phyloP scores from a whole-genome alignment of 78 protist genomes.

The Dictyostelium intermedium region DNA sequence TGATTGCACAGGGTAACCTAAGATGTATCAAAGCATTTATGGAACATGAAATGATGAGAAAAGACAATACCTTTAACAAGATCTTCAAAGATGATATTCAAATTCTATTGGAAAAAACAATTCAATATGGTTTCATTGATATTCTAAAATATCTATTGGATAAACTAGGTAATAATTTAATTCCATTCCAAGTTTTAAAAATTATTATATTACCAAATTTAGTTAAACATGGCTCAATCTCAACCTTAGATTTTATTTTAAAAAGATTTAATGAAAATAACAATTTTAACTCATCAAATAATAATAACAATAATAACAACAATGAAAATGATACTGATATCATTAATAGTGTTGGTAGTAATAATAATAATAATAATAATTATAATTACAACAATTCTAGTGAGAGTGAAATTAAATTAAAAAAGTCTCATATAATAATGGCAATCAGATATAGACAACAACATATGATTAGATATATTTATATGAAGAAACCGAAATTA shows the following conservation, averaged over 20 bases:
- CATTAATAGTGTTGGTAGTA: too few relatives aligned
- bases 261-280: not conserved
- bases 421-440: not conserved
- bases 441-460: not conserved
- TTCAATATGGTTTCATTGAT: not conserved
- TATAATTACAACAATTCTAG: not conserved
- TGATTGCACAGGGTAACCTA: not conserved
- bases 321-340: too few relatives aligned
- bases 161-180: not conserved
- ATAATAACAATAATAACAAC: not conserved
- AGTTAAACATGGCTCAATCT: not conserved
- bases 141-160: not conserved
- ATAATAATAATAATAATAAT: not conserved
- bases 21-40: not conserved
- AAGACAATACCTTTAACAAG: not conserved
- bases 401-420: not conserved
- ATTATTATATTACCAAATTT: not conserved
- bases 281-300: not conserved
- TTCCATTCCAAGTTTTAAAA: not conserved
- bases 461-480: slow-evolving; percentile 2
- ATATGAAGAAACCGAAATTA: not conserved
- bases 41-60: not conserved
- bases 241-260: not conserved
- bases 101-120: not conserved
- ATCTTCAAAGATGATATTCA: not conserved